These are phyloP conservation scores for Phytopythium kandeliae DNA, from an alignment of 352 stramenopile genomes.

Conservation along the genomic window DNA sequence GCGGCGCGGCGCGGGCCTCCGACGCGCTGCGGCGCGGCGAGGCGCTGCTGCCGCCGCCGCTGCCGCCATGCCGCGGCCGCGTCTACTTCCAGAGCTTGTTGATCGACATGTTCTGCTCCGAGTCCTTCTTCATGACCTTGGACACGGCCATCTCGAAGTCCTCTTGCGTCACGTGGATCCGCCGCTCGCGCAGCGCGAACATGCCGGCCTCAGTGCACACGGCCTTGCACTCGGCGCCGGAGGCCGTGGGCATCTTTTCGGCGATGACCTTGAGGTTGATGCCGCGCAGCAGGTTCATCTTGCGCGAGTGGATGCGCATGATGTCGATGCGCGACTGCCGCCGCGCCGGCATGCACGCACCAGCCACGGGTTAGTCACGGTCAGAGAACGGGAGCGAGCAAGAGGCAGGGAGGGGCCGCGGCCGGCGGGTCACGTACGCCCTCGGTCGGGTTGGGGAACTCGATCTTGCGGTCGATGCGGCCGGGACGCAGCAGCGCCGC, in stretches of 20 bases:
- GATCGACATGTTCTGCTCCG: conserved; percentile 96
- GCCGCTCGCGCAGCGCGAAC: conserved; percentile 98
- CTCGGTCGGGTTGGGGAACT: conserved; percentile 98
- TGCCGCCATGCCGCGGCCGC: not conserved
- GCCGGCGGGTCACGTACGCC: conserved; percentile 76
- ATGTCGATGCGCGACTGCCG: conserved; percentile 91
- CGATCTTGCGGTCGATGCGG: conserved; percentile 99
- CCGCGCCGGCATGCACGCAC: conserved; percentile 18
- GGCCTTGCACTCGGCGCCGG: conserved; percentile 98
- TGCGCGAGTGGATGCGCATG: conserved; percentile 98
- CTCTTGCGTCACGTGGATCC: conserved; percentile 99
- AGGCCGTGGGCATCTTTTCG: conserved; percentile 97
- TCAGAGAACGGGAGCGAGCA: not conserved
- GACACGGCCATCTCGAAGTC: conserved; percentile 99
- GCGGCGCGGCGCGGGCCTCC: not conserved
- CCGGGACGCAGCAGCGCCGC: conserved; percentile 94
- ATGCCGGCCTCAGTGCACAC: conserved; percentile 99
- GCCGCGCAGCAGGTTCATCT: conserved; percentile 99
- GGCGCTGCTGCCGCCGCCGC: not conserved
- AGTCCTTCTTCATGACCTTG: conserved; percentile 99
- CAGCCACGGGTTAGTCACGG: not conserved
- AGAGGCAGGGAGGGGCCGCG: not conserved
- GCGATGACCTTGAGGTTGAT: conserved; percentile 98
- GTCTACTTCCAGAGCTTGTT: conserved; percentile 99
- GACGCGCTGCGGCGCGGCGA: too few relatives aligned